phyloP scores from a whole-genome alignment of 768 basidiomycete genomes.

The Lactifluus subvellereus region DNA sequence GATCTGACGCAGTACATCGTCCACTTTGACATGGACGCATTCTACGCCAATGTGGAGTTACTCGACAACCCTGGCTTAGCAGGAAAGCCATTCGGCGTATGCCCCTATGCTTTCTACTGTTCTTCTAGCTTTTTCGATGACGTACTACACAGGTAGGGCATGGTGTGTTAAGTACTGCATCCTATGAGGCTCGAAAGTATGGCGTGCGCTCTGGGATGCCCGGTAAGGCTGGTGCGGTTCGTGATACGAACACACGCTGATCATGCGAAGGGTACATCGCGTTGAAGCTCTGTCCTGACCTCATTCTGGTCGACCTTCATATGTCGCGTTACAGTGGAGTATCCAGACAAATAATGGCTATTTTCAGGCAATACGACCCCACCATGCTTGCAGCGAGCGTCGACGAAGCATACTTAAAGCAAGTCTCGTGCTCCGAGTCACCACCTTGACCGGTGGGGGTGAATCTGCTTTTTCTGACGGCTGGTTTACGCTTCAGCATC shows the following conservation, averaged over 20 bases:
- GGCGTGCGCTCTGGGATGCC: constrained; percentile 96
- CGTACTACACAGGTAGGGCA: constrained; percentile 51
- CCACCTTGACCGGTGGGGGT: neutral
- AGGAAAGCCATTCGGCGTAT: constrained; percentile 70
- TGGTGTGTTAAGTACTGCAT: constrained; percentile 83
- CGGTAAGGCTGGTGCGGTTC: constrained; percentile 38
- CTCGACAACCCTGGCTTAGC: constrained; percentile 56
- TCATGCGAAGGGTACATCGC: constrained; percentile 70
- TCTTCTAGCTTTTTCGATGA: constrained; percentile 23
- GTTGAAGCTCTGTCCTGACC: constrained; percentile 86
- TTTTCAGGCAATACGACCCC: constrained; percentile 67
- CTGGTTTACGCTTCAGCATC: constrained; percentile 44
- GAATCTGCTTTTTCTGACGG: neutral
- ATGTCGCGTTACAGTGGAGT: constrained; percentile 61
- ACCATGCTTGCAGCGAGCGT: constrained; percentile 71
- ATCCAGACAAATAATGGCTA: constrained; percentile 64
- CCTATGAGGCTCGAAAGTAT: constrained; percentile 86
- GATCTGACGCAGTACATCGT: constrained; percentile 83
- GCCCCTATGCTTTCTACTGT: constrained; percentile 16
- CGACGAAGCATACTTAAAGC: constrained; percentile 94
- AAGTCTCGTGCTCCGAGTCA: constrained; percentile 26
- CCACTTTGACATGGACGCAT: constrained; percentile 96
- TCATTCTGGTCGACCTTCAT: constrained; percentile 60
- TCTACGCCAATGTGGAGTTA: constrained; percentile 77
- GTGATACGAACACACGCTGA: neutral